Conservation (phyloP, 2,329 filamentous ascomycete species). For the Aspergillus hiratsukae region DNA sequence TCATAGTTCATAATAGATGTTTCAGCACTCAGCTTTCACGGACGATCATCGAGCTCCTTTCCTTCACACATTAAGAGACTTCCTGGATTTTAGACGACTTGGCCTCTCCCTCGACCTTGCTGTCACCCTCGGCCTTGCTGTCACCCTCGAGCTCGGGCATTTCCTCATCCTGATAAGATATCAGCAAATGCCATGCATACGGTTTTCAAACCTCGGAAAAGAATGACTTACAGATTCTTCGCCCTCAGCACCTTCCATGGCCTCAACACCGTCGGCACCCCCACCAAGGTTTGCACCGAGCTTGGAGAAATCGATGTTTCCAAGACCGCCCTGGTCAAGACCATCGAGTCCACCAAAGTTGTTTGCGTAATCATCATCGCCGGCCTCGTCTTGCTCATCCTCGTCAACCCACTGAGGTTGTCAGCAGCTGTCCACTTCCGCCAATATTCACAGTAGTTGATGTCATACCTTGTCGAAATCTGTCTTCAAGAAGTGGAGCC, state of each 20-base stretch:
- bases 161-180: constrained; percentile 59
- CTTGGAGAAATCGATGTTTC: constrained; percentile 92
- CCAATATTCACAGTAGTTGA: not conserved
- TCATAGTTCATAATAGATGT: constrained; percentile 7
- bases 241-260: constrained; percentile 31
- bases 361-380: constrained; percentile 66
- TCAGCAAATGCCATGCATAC: constrained; percentile 2
- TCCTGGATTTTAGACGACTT: constrained; percentile 37
- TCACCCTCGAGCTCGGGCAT: constrained; percentile 66
- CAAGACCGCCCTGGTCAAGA: constrained; percentile 62
- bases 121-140: constrained; percentile 38
- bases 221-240: constrained; percentile 41
- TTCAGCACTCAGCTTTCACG: constrained; percentile 21
- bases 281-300: constrained; percentile 58
- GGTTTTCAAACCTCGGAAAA: not conserved
- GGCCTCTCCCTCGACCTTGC: constrained; percentile 36
- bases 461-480: constrained; percentile 85
- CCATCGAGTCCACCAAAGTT: constrained; percentile 48
- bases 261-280: constrained; percentile 39
- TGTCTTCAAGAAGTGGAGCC: constrained; percentile 94
- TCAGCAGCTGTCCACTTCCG: constrained; percentile 9
- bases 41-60: constrained; percentile 19
- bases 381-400: constrained; percentile 91
- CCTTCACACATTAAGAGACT: constrained; percentile 24
- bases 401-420: constrained; percentile 79